Base-by-base conservation (phyloP, 2,329 filamentous ascomycete genomes). In the Penicillium sp. region DNA sequence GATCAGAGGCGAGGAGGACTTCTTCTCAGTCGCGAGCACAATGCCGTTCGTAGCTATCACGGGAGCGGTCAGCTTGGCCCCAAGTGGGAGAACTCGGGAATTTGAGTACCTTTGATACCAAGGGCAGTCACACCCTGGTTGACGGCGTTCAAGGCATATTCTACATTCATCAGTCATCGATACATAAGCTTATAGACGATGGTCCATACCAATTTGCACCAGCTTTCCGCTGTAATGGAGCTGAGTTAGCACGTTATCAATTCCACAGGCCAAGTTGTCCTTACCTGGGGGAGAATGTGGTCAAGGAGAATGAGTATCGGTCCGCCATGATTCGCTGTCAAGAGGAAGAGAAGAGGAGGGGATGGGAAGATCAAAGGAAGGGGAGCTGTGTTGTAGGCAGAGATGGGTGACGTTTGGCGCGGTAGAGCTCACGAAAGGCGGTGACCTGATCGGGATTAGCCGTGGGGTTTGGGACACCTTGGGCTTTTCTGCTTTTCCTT, bases 71-170 rank as follows among this genome's bases (percentile, higher is more conserved):
- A 67, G 62, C 52, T 50, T 45, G 31, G 41, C 52, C 36, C 50
- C 54, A 51, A 40, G 53, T 26, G 12, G 26, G 41, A 25, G 10
- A 50, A 26, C 37, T 38, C 31, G 31, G 50, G 40, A 37, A 42
- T 48, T 42, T 42, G 60, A 76, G 65, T 81, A 92, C 92, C 92
- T 86, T 99, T 99, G 81, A 99, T 99, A 69, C 94, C 94, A 58
- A 99, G 86, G 66, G 94, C 93, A 65, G 94, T 99, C 67, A 99
- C 94, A 78, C 94, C 94, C 81, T 97, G 93, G 81, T 99, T 99
- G 75, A 99, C 94, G 61, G 94, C 94, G 75, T 97, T 97, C 74
- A 99, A 83, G 65, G 94, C 94, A 89, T 99, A 99, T 82, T 99
- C 94, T 99, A 68, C 22, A 42, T 26, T 16, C 10, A 46, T 70